phyloP scores from a whole-genome alignment of 1,284 basidiomycete genomes.

The Cystobasidium pallidum region DNA sequence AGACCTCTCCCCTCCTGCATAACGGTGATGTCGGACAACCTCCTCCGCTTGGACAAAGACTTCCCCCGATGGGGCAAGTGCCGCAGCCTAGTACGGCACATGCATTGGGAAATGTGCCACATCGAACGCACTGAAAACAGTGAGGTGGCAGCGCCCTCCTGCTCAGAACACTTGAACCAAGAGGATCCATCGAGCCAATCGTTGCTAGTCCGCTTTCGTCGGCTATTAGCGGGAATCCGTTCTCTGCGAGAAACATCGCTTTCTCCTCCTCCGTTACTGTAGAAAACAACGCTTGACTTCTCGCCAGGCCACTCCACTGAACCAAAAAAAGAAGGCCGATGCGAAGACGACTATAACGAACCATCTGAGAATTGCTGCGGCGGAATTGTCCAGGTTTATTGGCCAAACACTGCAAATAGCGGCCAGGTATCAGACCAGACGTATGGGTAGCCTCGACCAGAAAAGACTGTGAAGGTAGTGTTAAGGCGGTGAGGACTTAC shows the following conservation, averaged over 20 bases:
- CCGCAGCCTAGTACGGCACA: constrained; percentile 14
- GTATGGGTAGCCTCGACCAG: constrained; percentile 9
- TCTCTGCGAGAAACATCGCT: constrained; percentile 16
- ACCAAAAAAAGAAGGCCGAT: constrained; percentile 20
- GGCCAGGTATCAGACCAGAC: constrained; percentile 11
- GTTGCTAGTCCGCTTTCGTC: constrained; percentile 15
- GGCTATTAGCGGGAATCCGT: constrained; percentile 15
- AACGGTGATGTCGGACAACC: constrained; percentile 13
- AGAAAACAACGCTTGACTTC: constrained; percentile 21
- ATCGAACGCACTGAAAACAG: constrained; percentile 16
- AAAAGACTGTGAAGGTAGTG: constrained; percentile 16
- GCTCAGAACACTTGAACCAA: constrained; percentile 15
- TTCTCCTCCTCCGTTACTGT: constrained; percentile 20
- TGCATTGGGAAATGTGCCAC: constrained; percentile 15
- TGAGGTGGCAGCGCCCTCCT: constrained; percentile 14
- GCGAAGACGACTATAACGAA: constrained; percentile 25
- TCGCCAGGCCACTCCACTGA: constrained; percentile 25
- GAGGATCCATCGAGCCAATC: constrained; percentile 11
- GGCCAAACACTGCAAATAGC: constrained; percentile 17
- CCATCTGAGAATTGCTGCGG: constrained; percentile 15
- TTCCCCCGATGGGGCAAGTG: constrained; percentile 12
- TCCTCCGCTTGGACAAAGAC: constrained; percentile 15
- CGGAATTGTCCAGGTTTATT: constrained; percentile 22
- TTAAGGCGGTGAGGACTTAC: constrained; percentile 10
- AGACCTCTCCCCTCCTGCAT: constrained; percentile 11